Evolutionary conservation across 345 rosid species (phyloP), one percentile per base, ranked within the genome.

Genomic region (Citrus inodora): DNA sequence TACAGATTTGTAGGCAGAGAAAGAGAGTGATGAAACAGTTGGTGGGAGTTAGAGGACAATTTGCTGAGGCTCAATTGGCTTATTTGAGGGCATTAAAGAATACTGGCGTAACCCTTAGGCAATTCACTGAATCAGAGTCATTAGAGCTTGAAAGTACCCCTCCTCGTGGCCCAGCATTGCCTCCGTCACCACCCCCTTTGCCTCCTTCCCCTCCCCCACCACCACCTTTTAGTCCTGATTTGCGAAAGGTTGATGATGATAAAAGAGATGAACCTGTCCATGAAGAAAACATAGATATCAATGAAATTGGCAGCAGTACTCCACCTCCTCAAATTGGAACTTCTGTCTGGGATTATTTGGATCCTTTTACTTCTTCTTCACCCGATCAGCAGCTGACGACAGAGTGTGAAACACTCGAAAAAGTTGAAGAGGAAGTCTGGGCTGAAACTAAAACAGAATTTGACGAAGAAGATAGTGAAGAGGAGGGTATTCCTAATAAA

Each of bases 71-170:
- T 6, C 94, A 91, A 10, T 69, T 90, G 82, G 87, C 85, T 76
- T 93, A 95, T 87, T 80, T 95, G 83, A 93, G 90, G 83, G 92
- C 97, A 67, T 74, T 95, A 78, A 93, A 90, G 87, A 92, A 93
- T 82, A 91, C 93, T 28, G 98, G 99, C 58, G 93, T 83, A 14
- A 93, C 99, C 55, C 98, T 95, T 71, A 83, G 92, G 86, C 98
- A 95, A 69, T 91, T 95, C 88, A 92, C 99, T 0, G 99, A 95
- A 82, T 92, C 98, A 9, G 97, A 93, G 76, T 72, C 89, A 1
- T 84, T 95, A 84, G 93, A 92, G 80, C 83, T 90, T 32, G 99
- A 91, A 69, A 83, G 80, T 83, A 81, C 85, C 75, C 83, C 83
- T 48, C 83, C 82, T 48, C 85, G 80, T 79, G 81, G 81, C 27